Evolutionary conservation across 2,329 filamentous ascomycete genomes (phyloP).

Genomic region (Aspergillus thermomutatus): DNA sequence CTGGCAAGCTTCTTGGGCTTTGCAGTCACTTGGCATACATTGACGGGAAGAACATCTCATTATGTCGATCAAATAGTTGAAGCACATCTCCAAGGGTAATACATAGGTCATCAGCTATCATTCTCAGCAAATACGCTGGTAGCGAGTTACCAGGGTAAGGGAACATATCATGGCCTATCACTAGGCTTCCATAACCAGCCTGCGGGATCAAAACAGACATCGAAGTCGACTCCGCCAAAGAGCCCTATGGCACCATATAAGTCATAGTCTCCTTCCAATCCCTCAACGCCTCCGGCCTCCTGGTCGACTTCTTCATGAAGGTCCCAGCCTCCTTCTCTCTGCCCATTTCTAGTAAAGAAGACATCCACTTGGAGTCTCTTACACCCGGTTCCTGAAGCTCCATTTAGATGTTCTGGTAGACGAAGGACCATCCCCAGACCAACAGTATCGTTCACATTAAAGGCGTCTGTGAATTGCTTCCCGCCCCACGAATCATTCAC

Average conservation of each 20-base stretch:
- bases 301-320: constrained; percentile 58
- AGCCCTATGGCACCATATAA: constrained; percentile 58
- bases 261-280: constrained; percentile 67
- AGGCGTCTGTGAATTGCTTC: constrained; percentile 53
- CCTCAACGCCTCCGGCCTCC: constrained; percentile 57
- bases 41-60: background rate
- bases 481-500: constrained; percentile 62
- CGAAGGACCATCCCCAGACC: constrained; percentile 58
- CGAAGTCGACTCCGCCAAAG: constrained; percentile 61
- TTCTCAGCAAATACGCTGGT: background rate
- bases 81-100: background rate
- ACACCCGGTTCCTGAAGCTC: constrained; percentile 23
- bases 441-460: constrained; percentile 53
- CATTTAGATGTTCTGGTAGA: constrained; percentile 36
- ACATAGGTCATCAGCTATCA: background rate
- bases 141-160: background rate
- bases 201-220: constrained; percentile 49
- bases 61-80: background rate
- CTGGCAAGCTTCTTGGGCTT: background rate
- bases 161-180: background rate
- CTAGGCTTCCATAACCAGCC: constrained; percentile 45
- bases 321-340: constrained; percentile 53
- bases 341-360: constrained; percentile 60
- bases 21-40: background rate
- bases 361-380: constrained; percentile 45